Base-by-base conservation (phyloP, 148 eudicot species). In the Rhododendron ovatum region DNA sequence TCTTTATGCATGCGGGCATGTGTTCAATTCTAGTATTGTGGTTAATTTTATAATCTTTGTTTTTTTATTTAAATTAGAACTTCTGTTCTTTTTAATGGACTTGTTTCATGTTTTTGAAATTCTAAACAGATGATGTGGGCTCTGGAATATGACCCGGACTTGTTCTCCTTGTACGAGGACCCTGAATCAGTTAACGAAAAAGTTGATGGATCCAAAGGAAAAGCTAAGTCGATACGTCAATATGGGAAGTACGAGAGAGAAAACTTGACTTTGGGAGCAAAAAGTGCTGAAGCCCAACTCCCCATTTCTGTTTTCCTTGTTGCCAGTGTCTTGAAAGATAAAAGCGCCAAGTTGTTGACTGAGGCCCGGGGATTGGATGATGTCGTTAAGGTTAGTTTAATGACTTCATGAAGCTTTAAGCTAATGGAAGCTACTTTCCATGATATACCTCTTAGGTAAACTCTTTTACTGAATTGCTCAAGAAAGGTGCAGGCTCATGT, bases 111-210 rank as follows among this genome's bases (percentile, higher is more conserved):
- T 4, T 61, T 80, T 47, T 83, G 30, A 13, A 35, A 22, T 51
- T 78, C 82, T 69, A 10, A 43, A 87, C 95, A 96, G 98, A 96
- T 96, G 98, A 96, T 96, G 98, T 96, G 98, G 98, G 96, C 98
- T 61, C 86, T 96, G 85, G 98, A 96, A 84, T 96, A 92, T 53
- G 98, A 96, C 78, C 98, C 98, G 13, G 96, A 93, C 65, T 87
- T 96, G 80, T 96, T 87, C 87, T 69, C 87, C 22, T n/a, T 88
- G 33, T 96, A 95, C 45, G 96, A 94, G 86, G 97, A 93, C 80
- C 83, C 91, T 86, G 93, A 92, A 17, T 82, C 87, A 69, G 69
- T 63, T 22, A 75, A 18, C 71, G 96, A 91, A 55, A 89, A 88
- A 80, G 30, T 88, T 4, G 96, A 93, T 15, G 94, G 90, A 41